Evolutionary conservation across 2,329 filamentous ascomycete genomes (phyloP), one percentile per base, ranked within the genome.

Genomic region (Colletotrichum neosansevieriae): DNA sequence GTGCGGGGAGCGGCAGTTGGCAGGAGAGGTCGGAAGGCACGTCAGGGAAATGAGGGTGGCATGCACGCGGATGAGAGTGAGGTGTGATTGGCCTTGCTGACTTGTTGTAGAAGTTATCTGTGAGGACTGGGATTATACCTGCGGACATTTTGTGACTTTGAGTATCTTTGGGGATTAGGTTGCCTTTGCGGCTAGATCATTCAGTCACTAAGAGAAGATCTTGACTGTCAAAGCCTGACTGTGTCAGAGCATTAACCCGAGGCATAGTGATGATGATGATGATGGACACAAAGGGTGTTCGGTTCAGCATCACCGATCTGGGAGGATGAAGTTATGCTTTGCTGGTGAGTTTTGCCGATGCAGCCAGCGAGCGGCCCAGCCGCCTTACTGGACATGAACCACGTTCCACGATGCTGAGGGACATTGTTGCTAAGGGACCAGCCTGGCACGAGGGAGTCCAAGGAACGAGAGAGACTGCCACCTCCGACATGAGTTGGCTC

Each of bases 121-220:
- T 56, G 32, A 54, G 63, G 36, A 59, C 51, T 54, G 42, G 62
- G 49, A 57, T 59, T 60, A 60, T 59, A 56, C 66, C 61, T 65
- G 61, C 54, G 49, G 49, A 60, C 54, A 63, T 59, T 21, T 60
- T 64, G 49, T 63, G 40, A 49, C 34, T 36, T 38, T 61, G 61
- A 60, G 62, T 56, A 60, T 40, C 54, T 59, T 50, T 29, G 29
- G 62, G 61, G 49, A 56, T 66, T 45, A 49, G 38, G 13, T 65
- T 60, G 54, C 56, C 56, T 56, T 42, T 59, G 34, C 24, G 62
- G 66, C 62, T 66, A 69, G 61, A 66, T 40, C 58, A 56, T 44
- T 50, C 15, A 56, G 61, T 60, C 54, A 66, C 32, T 38, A 42
- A 69, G 29, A 65, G 34, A 59, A 44, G 49, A 65, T 50, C 19